Evolutionary conservation across 1,284 basidiomycete species (phyloP), one percentile per base, ranked within the genome.

Genomic region (Filobasidium uniguttulatum): DNA sequence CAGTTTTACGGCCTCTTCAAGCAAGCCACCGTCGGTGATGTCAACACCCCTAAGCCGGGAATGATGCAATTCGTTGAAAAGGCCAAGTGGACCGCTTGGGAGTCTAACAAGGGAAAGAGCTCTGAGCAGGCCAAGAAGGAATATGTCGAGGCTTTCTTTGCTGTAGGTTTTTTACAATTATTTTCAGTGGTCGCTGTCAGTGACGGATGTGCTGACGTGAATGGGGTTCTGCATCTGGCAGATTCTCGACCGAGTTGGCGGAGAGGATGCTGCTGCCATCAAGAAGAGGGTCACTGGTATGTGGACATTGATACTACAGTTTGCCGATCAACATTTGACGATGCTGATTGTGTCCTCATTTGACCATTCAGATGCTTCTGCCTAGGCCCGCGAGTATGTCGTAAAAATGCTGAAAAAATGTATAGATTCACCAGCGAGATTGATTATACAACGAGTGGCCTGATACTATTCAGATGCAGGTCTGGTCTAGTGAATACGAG

Each of bases 1-100:
- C 63, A 93, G 89, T 93, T 93, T 75, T 94, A 96, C 76, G 78
- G 77, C 61, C 79, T 82, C 67, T 94, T 76, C 77, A 96, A 94
- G 76, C 88, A 91, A 75, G 88, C 78, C 38, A 88, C 76, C 33
- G 65, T 81, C 48, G 89, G 90, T 40, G 68, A 71, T 61, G 47
- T 49, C 62, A 63, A 60, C 53, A 60, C 58, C 38, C 53, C 62
- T 41, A 55, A 62, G 30, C 69, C 69, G 37, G 66, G 62, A 53
- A 60, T 63, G 50, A 66, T 70, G 59, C 64, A 69, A 57, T 69
- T 71, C 54, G 60, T 60, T 43, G 69, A 63, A 45, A 69, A 69
- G 57, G 62, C 62, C 61, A 69, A 69, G 59, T 67, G 61, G 54
- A 85, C 86, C 64, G 88, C 88, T n/a, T 91, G 87, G 85, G 77